Conservation (phyloP, 139 green algal species). For the Chlamydomonas schloesseri region DNA sequence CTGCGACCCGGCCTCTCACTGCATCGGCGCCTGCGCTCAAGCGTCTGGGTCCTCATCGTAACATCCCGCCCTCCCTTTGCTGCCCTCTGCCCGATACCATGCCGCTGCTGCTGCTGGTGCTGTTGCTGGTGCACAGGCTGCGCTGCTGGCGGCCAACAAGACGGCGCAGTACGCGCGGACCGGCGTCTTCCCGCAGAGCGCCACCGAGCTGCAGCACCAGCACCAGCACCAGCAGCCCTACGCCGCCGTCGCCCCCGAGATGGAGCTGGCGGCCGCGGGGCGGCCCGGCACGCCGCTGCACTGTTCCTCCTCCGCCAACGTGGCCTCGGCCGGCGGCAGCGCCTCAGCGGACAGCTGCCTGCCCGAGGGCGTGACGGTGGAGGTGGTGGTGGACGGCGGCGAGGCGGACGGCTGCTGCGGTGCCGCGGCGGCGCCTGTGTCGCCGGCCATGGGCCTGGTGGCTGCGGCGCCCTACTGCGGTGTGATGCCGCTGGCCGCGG, state of each 20-base stretch:
- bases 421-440: background rate
- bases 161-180: slow-evolving; percentile 48
- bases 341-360: background rate
- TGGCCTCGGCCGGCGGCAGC: background rate
- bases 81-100: too few species aligned
- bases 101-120: too few species aligned
- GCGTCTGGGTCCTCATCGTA: background rate
- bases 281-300: background rate
- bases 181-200: slow-evolving; percentile 20
- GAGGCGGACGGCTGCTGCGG: slow-evolving; percentile 5
- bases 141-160: slow-evolving; percentile 40
- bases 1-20: too few species aligned
- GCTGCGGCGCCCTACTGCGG: background rate
- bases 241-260: background rate
- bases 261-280: too few species aligned
- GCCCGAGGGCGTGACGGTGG: slow-evolving; percentile 24
- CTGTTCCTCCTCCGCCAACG: too few species aligned
- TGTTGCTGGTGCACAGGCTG: too few species aligned
- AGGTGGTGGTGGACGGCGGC: slow-evolving; percentile 13
- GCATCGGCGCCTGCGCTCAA: too few species aligned
- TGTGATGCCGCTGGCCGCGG: background rate
- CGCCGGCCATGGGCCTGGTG: background rate
- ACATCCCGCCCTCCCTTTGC: background rate
- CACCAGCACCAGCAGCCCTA: background rate
- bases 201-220: background rate